Conservation (phyloP, 1,284 basidiomycete genomes). For the Bondarzewia mesenterica region DNA sequence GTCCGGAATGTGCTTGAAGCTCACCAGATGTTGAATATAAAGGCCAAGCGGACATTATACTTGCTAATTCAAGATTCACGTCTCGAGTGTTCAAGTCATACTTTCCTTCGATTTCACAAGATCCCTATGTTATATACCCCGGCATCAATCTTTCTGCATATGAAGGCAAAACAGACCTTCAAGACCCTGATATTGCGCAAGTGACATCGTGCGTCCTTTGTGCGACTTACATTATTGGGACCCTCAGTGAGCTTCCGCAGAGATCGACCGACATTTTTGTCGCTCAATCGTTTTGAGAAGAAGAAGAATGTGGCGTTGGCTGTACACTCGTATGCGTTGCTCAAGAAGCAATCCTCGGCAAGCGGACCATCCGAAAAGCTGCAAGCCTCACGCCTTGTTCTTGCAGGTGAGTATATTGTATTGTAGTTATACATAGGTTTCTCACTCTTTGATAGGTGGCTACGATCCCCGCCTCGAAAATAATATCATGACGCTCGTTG, state of each 20-base stretch:
- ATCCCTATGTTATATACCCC: constrained; percentile 82
- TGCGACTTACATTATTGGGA: background rate
- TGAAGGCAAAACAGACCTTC: constrained; percentile 30
- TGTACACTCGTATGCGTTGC: constrained; percentile 65
- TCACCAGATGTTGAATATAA: background rate
- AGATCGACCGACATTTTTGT: constrained; percentile 70
- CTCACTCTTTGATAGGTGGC: constrained; percentile 41
- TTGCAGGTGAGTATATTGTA: constrained; percentile 49
- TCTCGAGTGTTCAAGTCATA: constrained; percentile 70
- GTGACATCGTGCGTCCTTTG: constrained; percentile 56
- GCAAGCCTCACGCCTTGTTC: constrained; percentile 49
- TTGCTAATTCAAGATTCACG: constrained; percentile 93
- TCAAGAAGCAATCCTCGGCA: constrained; percentile 21
- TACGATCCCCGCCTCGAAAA: constrained; percentile 68
- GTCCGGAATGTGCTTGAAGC: background rate
- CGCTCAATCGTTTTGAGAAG: constrained; percentile 91
- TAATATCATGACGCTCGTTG: constrained; percentile 57
- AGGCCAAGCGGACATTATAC: constrained; percentile 84
- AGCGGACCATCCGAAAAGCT: constrained; percentile 5
- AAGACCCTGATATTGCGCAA: constrained; percentile 42
- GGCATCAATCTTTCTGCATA: constrained; percentile 82
- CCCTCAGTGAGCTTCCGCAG: constrained; percentile 29
- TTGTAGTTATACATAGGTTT: background rate
- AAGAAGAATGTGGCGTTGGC: constrained; percentile 92
- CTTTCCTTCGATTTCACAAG: constrained; percentile 60